Base-by-base conservation (phyloP, 306 rosid genomes). In the Albizia julibrissin region DNA sequence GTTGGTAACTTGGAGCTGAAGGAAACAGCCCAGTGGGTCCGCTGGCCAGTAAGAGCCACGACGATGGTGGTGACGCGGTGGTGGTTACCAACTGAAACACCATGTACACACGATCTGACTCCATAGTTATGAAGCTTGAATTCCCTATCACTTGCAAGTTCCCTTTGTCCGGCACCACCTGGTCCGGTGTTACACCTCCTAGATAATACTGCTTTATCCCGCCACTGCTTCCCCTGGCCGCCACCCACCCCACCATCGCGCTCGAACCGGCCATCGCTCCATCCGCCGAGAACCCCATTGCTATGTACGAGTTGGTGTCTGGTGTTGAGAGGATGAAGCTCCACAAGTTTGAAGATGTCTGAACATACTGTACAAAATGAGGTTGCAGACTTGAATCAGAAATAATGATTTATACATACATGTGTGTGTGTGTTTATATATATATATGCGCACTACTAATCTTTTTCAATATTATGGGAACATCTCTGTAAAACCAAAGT, bases 171-270 rank as follows among this genome's bases (percentile, higher is more conserved):
- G 90, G 86, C 21, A 75, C 76, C 65, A 93, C 96, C 81, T 76
- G 88, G 75, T 27, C 78, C 56, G 87, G 71, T 16, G 96, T 81
- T 46, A 79, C 58, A 21, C 94, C 97, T 13, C 97, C 92, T 15
- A 91, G 83, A 80, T 86, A 86, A 71, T 93, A 93, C 79, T 78
- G 89, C 76, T 86, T 90, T 29, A 89, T 85, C 65, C 75, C 52
- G 24, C 92, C 91, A 16, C 76, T 74, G 10, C 76, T 64, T 27
- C 88, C 89, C 46, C 58, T 50, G 5, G 89, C 74, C 10, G 85
- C 59, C n/a, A 90, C 79, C 97, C 97, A 93, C 44, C 97, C 97
- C 62, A 93, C 97, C 33, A 93, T 66, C 12, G 94, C 97, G 78
- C 96, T 93, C 33, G 97, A 93, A 3, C 93, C 90, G 44, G 81